A percentile compares a stretch with the other conserved stretches of the same genome.
Evolutionary conservation across 805 yeast species (phyloP).

Genomic region (Ogataea pini): DNA sequence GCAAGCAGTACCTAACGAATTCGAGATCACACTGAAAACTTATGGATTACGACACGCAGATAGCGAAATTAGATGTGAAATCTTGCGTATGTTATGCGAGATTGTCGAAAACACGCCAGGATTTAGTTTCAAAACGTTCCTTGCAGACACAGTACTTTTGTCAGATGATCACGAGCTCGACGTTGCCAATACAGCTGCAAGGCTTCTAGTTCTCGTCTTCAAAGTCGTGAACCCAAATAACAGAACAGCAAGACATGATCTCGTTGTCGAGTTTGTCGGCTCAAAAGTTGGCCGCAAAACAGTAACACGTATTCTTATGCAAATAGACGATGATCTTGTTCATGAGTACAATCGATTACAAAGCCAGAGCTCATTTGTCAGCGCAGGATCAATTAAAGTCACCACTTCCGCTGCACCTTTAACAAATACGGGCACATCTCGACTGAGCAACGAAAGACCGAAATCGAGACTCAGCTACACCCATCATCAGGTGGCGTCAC

Average conservation of each 20-base stretch:
- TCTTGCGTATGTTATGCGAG: conserved; percentile 46
- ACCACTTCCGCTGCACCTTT: conserved; percentile 19
- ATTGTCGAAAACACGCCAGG: conserved; percentile 39
- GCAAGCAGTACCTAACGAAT: conserved; percentile 50
- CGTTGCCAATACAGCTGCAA: conserved; percentile 22
- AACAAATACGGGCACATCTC: background rate
- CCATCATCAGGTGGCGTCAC: conserved; percentile 1
- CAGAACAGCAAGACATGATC: conserved; percentile 46
- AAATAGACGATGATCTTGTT: conserved; percentile 33
- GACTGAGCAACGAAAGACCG: conserved; percentile 13
- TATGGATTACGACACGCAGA: conserved; percentile 44
- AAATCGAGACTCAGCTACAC: conserved; percentile 14
- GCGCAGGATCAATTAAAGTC: conserved; percentile 32
- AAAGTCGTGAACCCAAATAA: conserved; percentile 31
- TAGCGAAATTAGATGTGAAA: conserved; percentile 41
- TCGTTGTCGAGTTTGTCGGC: conserved; percentile 41
- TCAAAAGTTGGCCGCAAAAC: conserved; percentile 34
- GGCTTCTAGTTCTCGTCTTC: conserved; percentile 41
- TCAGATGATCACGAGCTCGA: conserved; percentile 21
- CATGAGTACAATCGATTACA: conserved; percentile 17
- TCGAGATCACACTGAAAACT: conserved; percentile 46
- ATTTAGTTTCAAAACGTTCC: conserved; percentile 35
- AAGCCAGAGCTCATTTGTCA: conserved; percentile 27
- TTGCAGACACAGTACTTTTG: conserved; percentile 27
- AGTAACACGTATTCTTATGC: conserved; percentile 28